Percentiles rank a stretch among this genome's conserved stretches.
phyloP scores from a whole-genome alignment of 768 basidiomycete species.

The Mrakia blollopis region DNA sequence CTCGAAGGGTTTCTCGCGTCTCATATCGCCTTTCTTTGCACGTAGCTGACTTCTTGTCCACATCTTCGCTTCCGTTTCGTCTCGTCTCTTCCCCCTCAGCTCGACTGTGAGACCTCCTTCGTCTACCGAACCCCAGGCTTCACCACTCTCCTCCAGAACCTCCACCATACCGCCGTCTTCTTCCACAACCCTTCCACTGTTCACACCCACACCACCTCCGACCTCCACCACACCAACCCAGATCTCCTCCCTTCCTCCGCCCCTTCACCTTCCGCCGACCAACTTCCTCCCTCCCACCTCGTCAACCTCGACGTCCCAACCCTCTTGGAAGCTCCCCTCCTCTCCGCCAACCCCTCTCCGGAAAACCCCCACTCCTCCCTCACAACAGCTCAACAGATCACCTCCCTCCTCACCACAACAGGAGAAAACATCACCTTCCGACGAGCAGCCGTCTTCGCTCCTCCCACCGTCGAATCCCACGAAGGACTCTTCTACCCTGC shows the following conservation, averaged over 20 bases:
- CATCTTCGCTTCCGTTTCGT: slow-evolving; percentile 45
- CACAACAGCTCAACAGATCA: slow-evolving; percentile 25
- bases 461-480: slow-evolving; percentile 37
- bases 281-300: slow-evolving; percentile 9
- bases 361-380: neutral
- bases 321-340: slow-evolving; percentile 33
- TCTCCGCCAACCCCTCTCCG: slow-evolving; percentile 21
- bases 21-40: neutral
- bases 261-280: neutral
- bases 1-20: neutral
- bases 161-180: slow-evolving; percentile 26
- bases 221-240: slow-evolving; percentile 26
- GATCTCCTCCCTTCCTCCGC: too few relatives aligned
- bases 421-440: slow-evolving; percentile 46
- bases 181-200: slow-evolving; percentile 45
- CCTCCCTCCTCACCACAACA: slow-evolving; percentile 34
- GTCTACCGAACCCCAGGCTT: slow-evolving; percentile 30
- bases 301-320: slow-evolving; percentile 26
- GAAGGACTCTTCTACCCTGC: slow-evolving; percentile 30
- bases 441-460: slow-evolving; percentile 44
- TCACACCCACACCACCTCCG: slow-evolving; percentile 10
- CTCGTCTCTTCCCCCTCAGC: slow-evolving; percentile 38
- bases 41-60: slow-evolving; percentile 55
- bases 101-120: slow-evolving; percentile 50
- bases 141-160: slow-evolving; percentile 26